Conservation (phyloP, 139 green algal genomes). For the Pseudopediastrum boryanum region DNA sequence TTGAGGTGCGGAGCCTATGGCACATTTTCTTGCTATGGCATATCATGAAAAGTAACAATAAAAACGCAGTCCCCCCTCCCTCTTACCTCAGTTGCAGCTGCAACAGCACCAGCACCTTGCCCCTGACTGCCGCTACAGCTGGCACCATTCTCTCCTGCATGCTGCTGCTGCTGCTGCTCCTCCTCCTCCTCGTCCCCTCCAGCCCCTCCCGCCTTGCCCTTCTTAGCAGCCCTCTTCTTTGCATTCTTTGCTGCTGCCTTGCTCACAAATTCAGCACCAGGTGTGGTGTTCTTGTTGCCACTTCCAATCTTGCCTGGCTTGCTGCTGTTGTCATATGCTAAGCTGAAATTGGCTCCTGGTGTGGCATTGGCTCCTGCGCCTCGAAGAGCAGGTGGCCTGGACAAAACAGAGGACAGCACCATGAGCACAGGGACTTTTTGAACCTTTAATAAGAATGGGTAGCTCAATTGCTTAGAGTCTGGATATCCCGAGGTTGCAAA, state of each 20-base stretch:
- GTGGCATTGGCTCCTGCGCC: too few species aligned
- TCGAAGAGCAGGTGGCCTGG: too few species aligned
- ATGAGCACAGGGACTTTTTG: too few species aligned
- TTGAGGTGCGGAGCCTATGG: too few species aligned
- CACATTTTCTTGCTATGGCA: too few species aligned
- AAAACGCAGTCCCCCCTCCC: neutral
- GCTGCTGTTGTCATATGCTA: slow-evolving; percentile 55
- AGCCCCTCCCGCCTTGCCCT: slow-evolving; percentile 38
- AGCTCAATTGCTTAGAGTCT: too few species aligned
- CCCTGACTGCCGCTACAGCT: slow-evolving; percentile 28
- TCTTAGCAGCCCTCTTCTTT: slow-evolving; percentile 58
- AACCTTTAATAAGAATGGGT: too few species aligned
- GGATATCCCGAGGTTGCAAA: too few species aligned
- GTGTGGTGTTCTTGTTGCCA: slow-evolving; percentile 17
- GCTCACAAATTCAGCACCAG: slow-evolving; percentile 45
- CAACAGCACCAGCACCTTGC: slow-evolving; percentile 4
- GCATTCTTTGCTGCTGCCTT: slow-evolving; percentile 80
- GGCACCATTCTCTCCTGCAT: slow-evolving; percentile 1
- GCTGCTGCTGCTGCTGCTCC: neutral
- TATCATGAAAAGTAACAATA: too few species aligned
- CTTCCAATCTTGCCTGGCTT: slow-evolving; percentile 38
- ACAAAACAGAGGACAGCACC: too few species aligned
- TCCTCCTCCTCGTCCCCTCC: slow-evolving; percentile 23
- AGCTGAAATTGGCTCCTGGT: slow-evolving; percentile 55
- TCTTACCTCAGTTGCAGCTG: slow-evolving; percentile 19